Conservation (phyloP, 1,284 basidiomycete species). For the Volvariella surrecta region DNA sequence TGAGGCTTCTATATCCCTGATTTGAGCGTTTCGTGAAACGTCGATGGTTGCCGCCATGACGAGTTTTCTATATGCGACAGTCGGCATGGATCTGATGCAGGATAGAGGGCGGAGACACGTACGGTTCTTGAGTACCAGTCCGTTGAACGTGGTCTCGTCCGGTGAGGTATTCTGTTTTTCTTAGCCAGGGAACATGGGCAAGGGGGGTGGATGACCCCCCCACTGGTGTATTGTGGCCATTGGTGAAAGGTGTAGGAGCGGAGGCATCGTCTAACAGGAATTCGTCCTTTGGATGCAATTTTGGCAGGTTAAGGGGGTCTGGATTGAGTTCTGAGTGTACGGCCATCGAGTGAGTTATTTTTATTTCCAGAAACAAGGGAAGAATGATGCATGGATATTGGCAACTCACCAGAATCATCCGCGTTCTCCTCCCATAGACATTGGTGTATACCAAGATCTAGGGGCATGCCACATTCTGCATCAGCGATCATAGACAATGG, state of each 20-base stretch:
- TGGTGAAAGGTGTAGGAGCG: slow-evolving; percentile 32
- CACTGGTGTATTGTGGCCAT: slow-evolving; percentile 26
- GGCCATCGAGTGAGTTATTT: slow-evolving; percentile 1
- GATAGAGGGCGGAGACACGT: slow-evolving; percentile 16
- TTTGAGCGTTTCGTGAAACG: slow-evolving; percentile 71
- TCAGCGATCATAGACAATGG: slow-evolving; percentile 91
- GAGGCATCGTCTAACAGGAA: slow-evolving; percentile 56
- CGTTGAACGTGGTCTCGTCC: slow-evolving; percentile 47
- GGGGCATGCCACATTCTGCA: slow-evolving; percentile 89
- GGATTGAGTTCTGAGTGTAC: slow-evolving; percentile 53
- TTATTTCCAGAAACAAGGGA: not conserved
- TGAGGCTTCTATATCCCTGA: slow-evolving; percentile 76
- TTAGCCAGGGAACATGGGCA: slow-evolving; percentile 77
- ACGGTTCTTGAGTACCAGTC: slow-evolving; percentile 48
- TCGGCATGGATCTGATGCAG: slow-evolving; percentile 1
- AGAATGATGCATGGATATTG: too few relatives aligned
- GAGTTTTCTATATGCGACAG: slow-evolving; percentile 33
- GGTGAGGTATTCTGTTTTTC: slow-evolving; percentile 83
- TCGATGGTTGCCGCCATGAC: slow-evolving; percentile 50
- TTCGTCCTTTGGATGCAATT: slow-evolving; percentile 66
- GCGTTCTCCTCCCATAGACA: slow-evolving; percentile 76
- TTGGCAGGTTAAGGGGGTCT: slow-evolving; percentile 46
- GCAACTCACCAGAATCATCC: slow-evolving; percentile 52
- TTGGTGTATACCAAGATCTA: slow-evolving; percentile 78
- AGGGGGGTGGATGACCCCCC: slow-evolving; percentile 35